These are phyloP conservation scores for Chenopodium quinoa DNA, from an alignment of 148 eudicot species.

Conservation along the genomic window DNA sequence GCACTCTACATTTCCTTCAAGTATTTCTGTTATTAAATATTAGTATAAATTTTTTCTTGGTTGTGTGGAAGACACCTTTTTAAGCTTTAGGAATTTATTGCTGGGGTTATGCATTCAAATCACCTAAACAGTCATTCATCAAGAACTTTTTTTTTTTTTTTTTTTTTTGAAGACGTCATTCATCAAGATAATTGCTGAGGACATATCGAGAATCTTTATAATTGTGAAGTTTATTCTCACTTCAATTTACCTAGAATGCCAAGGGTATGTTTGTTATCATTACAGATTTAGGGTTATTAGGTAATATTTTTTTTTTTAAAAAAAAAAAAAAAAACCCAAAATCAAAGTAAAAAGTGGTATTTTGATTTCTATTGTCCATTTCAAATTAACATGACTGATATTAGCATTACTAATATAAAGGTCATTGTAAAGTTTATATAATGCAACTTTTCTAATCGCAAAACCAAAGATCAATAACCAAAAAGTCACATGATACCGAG, in stretches of 20 bases:
- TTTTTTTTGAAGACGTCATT: neutral
- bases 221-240: neutral
- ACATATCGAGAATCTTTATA: neutral
- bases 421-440: neutral
- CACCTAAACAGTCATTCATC: neutral
- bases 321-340: neutral
- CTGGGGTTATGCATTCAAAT: neutral
- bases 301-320: too few relatives aligned
- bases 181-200: neutral
- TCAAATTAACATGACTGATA: too few relatives aligned
- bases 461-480: too few relatives aligned
- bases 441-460: neutral
- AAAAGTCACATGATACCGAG: neutral
- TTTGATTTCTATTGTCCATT: neutral
- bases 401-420: too few relatives aligned
- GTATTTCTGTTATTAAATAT: too few relatives aligned
- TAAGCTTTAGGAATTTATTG: neutral
- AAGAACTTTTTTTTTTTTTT: too few relatives aligned
- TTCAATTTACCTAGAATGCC: neutral
- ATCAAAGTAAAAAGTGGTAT: neutral
- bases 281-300: neutral
- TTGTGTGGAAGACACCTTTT: neutral
- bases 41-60: neutral
- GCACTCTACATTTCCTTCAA: too few relatives aligned
- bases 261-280: neutral